A percentile compares a stretch with the other conserved stretches of the same genome.
Conservation (phyloP, 73 alveolate species). For the Tetrahymena malaccensis region DNA sequence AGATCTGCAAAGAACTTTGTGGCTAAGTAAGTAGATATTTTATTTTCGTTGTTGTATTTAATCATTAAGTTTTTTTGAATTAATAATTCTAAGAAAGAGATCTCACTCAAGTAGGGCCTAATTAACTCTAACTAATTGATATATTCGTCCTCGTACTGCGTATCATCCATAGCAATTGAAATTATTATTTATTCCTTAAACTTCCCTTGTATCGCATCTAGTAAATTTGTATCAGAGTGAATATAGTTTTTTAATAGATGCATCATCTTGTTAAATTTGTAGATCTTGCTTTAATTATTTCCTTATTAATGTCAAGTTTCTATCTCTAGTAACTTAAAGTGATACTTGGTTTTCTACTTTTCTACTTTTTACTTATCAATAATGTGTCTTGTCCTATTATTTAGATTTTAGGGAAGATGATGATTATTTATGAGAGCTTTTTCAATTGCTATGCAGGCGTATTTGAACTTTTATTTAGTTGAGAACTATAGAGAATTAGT, state of each 20-base stretch:
- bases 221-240: neutral
- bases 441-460: neutral
- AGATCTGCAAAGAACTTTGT: neutral
- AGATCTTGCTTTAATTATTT: neutral
- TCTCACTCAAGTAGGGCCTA: neutral
- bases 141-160: neutral
- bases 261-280: neutral
- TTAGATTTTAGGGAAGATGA: neutral
- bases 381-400: neutral
- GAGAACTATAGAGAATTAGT: neutral
- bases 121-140: neutral
- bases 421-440: neutral
- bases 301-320: neutral
- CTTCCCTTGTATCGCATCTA: neutral
- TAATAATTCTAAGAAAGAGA: neutral
- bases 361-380: neutral
- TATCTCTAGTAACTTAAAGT: too few relatives aligned
- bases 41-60: neutral
- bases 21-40: neutral
- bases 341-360: neutral
- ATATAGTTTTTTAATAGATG: neutral
- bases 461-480: neutral
- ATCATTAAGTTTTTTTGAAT: neutral
- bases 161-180: neutral
- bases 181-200: neutral